Evolutionary conservation across 2,329 filamentous ascomycete genomes (phyloP).

Genomic region (Exophiala sp.): DNA sequence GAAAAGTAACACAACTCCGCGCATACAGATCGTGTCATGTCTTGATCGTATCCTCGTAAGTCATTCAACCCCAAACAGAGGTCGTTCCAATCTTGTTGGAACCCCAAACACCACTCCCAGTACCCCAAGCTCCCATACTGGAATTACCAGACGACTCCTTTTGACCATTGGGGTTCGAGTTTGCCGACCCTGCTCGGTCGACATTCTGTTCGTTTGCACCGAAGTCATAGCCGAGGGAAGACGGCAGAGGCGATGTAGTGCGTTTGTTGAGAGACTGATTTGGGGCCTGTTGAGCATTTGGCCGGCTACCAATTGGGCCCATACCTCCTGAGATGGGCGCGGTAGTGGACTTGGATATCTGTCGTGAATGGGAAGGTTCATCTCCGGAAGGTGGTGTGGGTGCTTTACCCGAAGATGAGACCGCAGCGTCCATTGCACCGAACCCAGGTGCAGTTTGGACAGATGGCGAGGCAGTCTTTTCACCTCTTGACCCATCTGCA

Average conservation of each 20-base stretch:
- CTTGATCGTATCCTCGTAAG: constrained; percentile 20
- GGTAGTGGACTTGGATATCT: constrained; percentile 54
- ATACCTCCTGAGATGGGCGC: constrained; percentile 62
- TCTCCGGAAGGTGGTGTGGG: constrained; percentile 75
- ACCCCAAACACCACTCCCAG: constrained; percentile 79
- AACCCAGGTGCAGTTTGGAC: constrained; percentile 47
- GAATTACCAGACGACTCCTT: constrained; percentile 44
- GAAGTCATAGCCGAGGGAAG: constrained; percentile 65
- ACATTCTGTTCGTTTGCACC: constrained; percentile 45
- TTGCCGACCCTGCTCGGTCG: constrained; percentile 55
- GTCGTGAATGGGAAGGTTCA: constrained; percentile 68
- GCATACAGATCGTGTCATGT: constrained; percentile 21
- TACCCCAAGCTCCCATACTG: constrained; percentile 67
- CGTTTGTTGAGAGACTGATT: constrained; percentile 70
- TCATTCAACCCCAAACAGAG: constrained; percentile 80
- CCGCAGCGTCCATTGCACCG: constrained; percentile 57
- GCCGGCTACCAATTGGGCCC: constrained; percentile 90
- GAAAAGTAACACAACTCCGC: constrained; percentile 22
- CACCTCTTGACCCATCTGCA: constrained; percentile 47
- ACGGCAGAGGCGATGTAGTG: constrained; percentile 85
- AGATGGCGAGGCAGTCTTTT: constrained; percentile 60
- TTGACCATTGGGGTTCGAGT: constrained; percentile 54
- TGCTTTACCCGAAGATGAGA: constrained; percentile 71
- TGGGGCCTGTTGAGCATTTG: constrained; percentile 54
- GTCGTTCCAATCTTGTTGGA: constrained; percentile 79